These are phyloP conservation scores for Candida cerambycidarum DNA, from an alignment of 805 yeast species.

Conservation along the genomic window DNA sequence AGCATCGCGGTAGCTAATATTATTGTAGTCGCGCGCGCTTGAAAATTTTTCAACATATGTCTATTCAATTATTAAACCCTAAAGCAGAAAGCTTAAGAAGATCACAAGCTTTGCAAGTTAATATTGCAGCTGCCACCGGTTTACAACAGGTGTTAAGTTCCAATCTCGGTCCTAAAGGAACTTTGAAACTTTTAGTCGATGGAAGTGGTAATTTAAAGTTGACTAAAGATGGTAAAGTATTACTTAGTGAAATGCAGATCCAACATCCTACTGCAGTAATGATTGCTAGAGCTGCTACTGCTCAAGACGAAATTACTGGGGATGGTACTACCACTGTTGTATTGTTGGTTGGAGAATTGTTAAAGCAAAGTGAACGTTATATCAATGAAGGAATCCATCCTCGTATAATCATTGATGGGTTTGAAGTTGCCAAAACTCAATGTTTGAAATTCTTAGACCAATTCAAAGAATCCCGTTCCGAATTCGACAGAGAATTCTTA, in stretches of 20 bases:
- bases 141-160: constrained; percentile 88
- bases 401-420: constrained; percentile 90
- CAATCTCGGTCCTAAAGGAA: constrained; percentile 95
- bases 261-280: constrained; percentile 51
- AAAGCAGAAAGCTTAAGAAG: constrained; percentile 97
- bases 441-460: constrained; percentile 66
- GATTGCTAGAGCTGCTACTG: constrained; percentile 93
- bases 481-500: constrained; percentile 80
- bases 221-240: constrained; percentile 95
- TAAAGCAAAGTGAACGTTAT: constrained; percentile 92
- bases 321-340: constrained; percentile 98
- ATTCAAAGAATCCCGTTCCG: constrained; percentile 51
- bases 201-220: constrained; percentile 95
- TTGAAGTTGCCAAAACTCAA: constrained; percentile 82
- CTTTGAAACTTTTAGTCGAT: constrained; percentile 93
- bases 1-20: too few relatives aligned
- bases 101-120: constrained; percentile 92
- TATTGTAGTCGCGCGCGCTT: too few relatives aligned
- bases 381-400: constrained; percentile 96
- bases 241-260: constrained; percentile 94
- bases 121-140: constrained; percentile 95
- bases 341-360: constrained; percentile 87
- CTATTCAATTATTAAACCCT: constrained; percentile 88
- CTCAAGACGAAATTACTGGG: constrained; percentile 99
- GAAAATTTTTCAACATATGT: constrained; percentile 26